Evolutionary conservation across 306 rosid species (phyloP), one percentile per base, ranked within the genome.

Genomic region (Vicia villosa): DNA sequence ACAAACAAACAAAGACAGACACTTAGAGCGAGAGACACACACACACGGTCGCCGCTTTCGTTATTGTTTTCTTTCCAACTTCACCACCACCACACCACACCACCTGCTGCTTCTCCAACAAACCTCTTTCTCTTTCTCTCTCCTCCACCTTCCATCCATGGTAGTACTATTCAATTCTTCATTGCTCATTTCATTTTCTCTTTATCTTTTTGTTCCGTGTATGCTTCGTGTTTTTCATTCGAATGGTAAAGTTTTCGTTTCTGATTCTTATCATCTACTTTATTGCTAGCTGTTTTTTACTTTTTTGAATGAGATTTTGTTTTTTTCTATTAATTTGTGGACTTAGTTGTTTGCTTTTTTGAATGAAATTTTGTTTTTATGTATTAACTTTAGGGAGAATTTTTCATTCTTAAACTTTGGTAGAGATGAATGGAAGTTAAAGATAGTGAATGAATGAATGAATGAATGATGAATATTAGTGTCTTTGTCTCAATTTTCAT

Each of bases 191-290:
- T 56, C 10, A 13, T 26, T 15, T 40, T 52, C 1, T 50, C 10
- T 54, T 54, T 5, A 54, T 54, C 2, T 54, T 21, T 1, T 3
- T 54, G 8, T 21, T 54, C 21, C 12, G 57, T 51, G 12, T 22
- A 2, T 22, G 14, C 4, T 16, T 26, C 17, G 14, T 26, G 30
- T 26, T 56, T 3, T 56, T 56, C 38, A 56, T 56, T 56, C 2
- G 5, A 56, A 56, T 56, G 62, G 38, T 56, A 56, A 56, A 56
- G 62, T 56, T 56, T 26, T 56, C 38, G 6, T 56, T 16, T 56
- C 26, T 56, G 3, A 56, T 56, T 56, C 5, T 56, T 8, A 13
- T 56, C 62, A 56, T 56, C 19, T 26, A 26, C 62, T 56, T 56
- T 56, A 14, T 56, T 26, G 38, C n/a, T 56, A 14, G 38, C 2